A percentile compares a stretch with the other conserved stretches of the same genome.
phyloP scores from a whole-genome alignment of 2,329 filamentous ascomycete species.

The Colletotrichum sp. region DNA sequence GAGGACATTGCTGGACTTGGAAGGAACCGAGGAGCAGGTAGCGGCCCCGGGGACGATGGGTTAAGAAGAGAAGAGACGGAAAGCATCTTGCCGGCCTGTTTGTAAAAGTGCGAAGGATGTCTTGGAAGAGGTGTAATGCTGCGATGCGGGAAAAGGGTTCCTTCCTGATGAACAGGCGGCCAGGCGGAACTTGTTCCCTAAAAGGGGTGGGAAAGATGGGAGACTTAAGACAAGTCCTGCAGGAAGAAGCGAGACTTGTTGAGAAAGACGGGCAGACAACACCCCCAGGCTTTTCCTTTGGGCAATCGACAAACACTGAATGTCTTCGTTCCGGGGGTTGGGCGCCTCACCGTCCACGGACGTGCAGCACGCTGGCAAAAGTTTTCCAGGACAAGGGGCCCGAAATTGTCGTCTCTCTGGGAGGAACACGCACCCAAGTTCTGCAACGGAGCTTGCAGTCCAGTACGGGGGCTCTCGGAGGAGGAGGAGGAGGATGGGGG shows the following conservation, averaged over 20 bases:
- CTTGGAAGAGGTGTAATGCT: conserved; percentile 18
- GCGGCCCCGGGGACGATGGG: conserved; percentile 53
- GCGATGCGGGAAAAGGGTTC: conserved; percentile 5
- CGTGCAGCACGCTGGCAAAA: conserved; percentile 24
- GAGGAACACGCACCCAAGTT: background rate
- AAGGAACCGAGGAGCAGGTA: conserved; percentile 44
- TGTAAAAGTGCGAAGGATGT: conserved; percentile 6
- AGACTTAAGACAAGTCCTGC: conserved; percentile 38
- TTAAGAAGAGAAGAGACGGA: conserved; percentile 72
- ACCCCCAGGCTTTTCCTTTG: background rate
- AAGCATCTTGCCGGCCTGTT: conserved; percentile 56
- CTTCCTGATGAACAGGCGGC: conserved; percentile 1
- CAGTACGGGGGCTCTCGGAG: conserved; percentile 11
- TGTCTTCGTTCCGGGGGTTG: conserved; percentile 10
- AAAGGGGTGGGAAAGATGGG: conserved; percentile 21
- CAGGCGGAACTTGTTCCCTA: conserved; percentile 1
- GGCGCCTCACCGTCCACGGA: background rate
- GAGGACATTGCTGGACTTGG: conserved; percentile 44
- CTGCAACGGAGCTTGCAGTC: conserved; percentile 10
- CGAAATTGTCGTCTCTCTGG: conserved; percentile 39
- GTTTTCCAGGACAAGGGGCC: conserved; percentile 30
- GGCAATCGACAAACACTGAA: conserved; percentile 15
- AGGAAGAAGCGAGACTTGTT: conserved; percentile 16
- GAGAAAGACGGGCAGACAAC: conserved; percentile 19
- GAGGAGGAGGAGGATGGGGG: background rate